Base-by-base conservation (phyloP, 2,329 filamentous ascomycete species). In the Coleophoma eucalyptorum region DNA sequence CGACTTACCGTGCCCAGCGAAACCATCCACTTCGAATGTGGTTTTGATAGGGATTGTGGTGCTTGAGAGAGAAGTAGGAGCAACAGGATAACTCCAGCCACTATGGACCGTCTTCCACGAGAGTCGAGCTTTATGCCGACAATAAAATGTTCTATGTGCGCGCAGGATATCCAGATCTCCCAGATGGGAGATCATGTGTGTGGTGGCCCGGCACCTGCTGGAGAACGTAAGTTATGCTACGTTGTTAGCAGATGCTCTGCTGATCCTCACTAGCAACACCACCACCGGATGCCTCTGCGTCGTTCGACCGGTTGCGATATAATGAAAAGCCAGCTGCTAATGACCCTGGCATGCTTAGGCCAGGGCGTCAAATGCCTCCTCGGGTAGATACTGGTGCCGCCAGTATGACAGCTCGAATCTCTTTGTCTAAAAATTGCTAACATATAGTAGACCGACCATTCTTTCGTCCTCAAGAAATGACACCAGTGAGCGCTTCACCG, bases 151-250 rank as follows among this genome's bases (percentile, higher is more conserved):
- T 95, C 90, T 48, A 84, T 79, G 72, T 96, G 90, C 66, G 81
- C 83, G 38, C 69, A 74, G 38, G 82, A 92, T 62, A 89, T 96
- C 53, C 86, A 92, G 65, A 94, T 96, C 59, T 86, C 87, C 38
- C 75, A 85, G 67, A 88, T 96, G 86, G 90, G 89, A 55, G 90
- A 95, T 55, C 91, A 96, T 73, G 67, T 89, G 54, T 96, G 91
- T 68, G 68, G 68, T 43, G 72, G 68, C 52, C 53, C 68, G 55
- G 58, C 65, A 50, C 64, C 71, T 53, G 64, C 74, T 69, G 71
- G 72, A 62, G 77, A 79, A 62, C 67, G 80, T 66, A 53, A 58
- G 63, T 55, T 37, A 2, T 47, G 21, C 31, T 38, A 21, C 34
- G 7, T 33, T 19, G 43, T 13, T 8, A 43, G 31, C 11, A 13